phyloP scores from a whole-genome alignment of 495 filamentous ascomycete genomes.

The Coniosporium apollinis region DNA sequence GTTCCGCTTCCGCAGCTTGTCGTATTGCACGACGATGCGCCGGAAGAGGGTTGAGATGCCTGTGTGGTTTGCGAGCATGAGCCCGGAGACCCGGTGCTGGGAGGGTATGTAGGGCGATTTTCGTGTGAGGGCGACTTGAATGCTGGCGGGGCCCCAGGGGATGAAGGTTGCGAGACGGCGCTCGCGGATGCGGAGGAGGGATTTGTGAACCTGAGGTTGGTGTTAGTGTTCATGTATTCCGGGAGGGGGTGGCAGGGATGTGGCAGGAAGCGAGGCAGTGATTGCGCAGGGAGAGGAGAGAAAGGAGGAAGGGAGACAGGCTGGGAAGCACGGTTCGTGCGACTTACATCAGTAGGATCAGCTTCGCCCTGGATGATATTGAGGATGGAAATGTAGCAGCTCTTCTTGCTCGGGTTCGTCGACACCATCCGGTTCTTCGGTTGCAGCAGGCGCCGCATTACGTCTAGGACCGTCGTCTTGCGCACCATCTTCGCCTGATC shows the following conservation, averaged over 20 bases:
- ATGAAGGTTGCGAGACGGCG: slow-evolving; percentile 90
- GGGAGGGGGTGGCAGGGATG: background rate
- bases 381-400: slow-evolving; percentile 95
- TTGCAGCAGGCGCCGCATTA: slow-evolving; percentile 89
- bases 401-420: slow-evolving; percentile 84
- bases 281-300: too few species aligned
- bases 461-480: slow-evolving; percentile 93
- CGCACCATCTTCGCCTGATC: slow-evolving; percentile 93
- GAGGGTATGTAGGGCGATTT: slow-evolving; percentile 77
- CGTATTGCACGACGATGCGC: slow-evolving; percentile 76
- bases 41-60: slow-evolving; percentile 95
- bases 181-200: slow-evolving; percentile 86
- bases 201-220: slow-evolving; percentile 63
- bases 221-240: background rate
- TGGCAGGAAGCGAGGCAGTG: too few species aligned
- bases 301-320: too few species aligned
- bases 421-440: slow-evolving; percentile 99
- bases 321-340: too few species aligned
- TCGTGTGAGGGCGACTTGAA: slow-evolving; percentile 92
- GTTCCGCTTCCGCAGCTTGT: slow-evolving; percentile 84
- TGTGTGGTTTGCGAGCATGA: slow-evolving; percentile 97
- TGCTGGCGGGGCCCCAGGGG: slow-evolving; percentile 96
- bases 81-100: slow-evolving; percentile 63
- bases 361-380: slow-evolving; percentile 98
- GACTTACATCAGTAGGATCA: slow-evolving; percentile 76